phyloP scores from a whole-genome alignment of 164 flowering plant species.

The Sedum album region DNA sequence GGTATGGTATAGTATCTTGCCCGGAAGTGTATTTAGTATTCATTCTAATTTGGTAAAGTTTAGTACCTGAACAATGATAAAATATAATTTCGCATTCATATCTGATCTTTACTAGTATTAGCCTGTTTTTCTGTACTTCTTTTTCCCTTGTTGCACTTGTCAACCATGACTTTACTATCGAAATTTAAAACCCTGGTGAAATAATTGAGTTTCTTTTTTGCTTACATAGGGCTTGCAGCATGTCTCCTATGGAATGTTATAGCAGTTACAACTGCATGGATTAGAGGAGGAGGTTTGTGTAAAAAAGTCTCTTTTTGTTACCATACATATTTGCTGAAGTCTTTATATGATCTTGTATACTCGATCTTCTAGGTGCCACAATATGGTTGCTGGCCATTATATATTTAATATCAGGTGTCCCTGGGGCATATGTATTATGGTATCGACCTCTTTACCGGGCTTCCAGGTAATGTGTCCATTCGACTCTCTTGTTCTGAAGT shows the following conservation, averaged over 20 bases:
- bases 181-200: neutral
- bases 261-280: slow-evolving; percentile 71
- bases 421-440: slow-evolving; percentile 94
- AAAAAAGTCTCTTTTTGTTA: neutral
- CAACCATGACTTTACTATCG: neutral
- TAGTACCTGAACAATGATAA: neutral
- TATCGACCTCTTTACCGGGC: slow-evolving; percentile 97
- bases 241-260: slow-evolving; percentile 61
- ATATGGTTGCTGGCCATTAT: slow-evolving; percentile 95
- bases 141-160: neutral
- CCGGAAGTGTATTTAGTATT: neutral
- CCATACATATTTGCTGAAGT: neutral
- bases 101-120: neutral
- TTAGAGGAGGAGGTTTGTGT: slow-evolving; percentile 71
- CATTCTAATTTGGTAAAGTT: neutral
- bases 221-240: slow-evolving; percentile 34
- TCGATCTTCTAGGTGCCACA: slow-evolving; percentile 44
- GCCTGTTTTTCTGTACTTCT: neutral
- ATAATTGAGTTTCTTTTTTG: neutral
- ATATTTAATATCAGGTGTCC: slow-evolving; percentile 88
- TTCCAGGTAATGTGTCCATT: slow-evolving; percentile 54
- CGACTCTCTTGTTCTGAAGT: slow-evolving; percentile 10
- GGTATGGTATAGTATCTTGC: slow-evolving; percentile 9
- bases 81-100: neutral
- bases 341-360: neutral